Evolutionary conservation across 352 stramenopile species (phyloP).

Genomic region (Phytophthora nicotianae): DNA sequence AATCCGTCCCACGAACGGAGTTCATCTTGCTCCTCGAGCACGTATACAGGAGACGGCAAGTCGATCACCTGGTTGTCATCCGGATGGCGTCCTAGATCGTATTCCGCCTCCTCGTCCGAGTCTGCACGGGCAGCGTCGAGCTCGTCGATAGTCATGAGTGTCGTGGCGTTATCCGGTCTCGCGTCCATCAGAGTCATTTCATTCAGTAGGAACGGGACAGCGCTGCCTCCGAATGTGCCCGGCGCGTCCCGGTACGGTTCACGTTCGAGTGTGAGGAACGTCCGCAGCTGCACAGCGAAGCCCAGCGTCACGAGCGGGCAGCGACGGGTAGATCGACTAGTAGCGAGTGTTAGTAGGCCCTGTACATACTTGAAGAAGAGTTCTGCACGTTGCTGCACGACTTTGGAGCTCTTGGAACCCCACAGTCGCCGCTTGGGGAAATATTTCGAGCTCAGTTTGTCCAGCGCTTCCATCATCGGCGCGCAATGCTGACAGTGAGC

Average conservation of each 20-base stretch:
- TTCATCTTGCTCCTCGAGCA: conserved; percentile 40
- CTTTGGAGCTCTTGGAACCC: conserved; percentile 48
- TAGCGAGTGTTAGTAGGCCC: conserved; percentile 57
- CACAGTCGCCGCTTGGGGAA: conserved; percentile 71
- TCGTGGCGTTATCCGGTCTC: conserved; percentile 35
- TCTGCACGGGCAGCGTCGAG: conserved; percentile 23
- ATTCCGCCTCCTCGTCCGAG: conserved; percentile 36
- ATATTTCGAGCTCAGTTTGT: conserved; percentile 42
- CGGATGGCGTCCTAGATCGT: conserved; percentile 26
- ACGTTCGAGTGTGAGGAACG: conserved; percentile 63
- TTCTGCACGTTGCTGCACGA: conserved; percentile 51
- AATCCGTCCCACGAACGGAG: conserved; percentile 31
- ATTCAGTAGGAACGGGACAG: conserved; percentile 54
- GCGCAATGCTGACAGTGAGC: conserved; percentile 73
- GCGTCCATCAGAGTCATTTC: conserved; percentile 44
- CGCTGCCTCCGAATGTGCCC: conserved; percentile 33
- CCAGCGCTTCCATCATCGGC: conserved; percentile 48
- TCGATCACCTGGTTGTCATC: conserved; percentile 26
- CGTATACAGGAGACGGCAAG: conserved; percentile 27
- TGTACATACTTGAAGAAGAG: conserved; percentile 65
- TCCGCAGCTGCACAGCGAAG: conserved; percentile 60
- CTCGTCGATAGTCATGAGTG: conserved; percentile 65
- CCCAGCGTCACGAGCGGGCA: conserved; percentile 58
- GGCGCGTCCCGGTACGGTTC: conserved; percentile 50
- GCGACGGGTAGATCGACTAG: conserved; percentile 54